phyloP scores from a whole-genome alignment of 164 flowering plant species.

The Vitis amurensis region DNA sequence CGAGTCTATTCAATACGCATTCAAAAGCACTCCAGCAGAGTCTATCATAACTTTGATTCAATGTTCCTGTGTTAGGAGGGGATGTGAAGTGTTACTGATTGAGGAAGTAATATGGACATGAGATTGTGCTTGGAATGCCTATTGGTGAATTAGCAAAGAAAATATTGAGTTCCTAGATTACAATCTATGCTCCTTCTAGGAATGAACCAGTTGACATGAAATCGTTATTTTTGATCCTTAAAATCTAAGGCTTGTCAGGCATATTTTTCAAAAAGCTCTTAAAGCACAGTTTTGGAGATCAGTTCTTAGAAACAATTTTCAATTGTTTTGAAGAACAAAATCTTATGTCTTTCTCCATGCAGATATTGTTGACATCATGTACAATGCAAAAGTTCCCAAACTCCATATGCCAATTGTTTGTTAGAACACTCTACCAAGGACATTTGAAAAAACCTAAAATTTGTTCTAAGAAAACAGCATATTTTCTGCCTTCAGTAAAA shows the following conservation, averaged over 20 bases:
- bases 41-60: slow-evolving; percentile 4
- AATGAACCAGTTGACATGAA: slow-evolving; percentile 27
- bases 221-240: not conserved
- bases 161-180: slow-evolving; percentile 5
- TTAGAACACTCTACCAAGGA: too few species aligned
- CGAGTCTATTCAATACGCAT: slow-evolving; percentile 23
- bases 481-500: too few species aligned
- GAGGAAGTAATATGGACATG: slow-evolving; percentile 16
- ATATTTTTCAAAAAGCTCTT: too few species aligned
- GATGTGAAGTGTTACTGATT: slow-evolving; percentile 10
- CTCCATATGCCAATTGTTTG: too few species aligned
- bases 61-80: slow-evolving; percentile 16
- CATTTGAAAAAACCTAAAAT: too few species aligned
- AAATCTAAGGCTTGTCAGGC: not conserved
- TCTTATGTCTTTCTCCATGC: too few species aligned
- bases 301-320: too few species aligned
- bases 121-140: slow-evolving; percentile 14
- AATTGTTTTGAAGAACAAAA: too few species aligned
- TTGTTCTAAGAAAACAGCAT: too few species aligned
- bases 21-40: slow-evolving; percentile 7
- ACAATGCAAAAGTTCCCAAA: too few species aligned
- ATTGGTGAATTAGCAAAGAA: slow-evolving; percentile 2
- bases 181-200: slow-evolving; percentile 8
- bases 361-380: too few species aligned
- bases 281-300: too few species aligned